Conservation (phyloP, 176 grass and related monocot species). For the Avena atlantica region DNA sequence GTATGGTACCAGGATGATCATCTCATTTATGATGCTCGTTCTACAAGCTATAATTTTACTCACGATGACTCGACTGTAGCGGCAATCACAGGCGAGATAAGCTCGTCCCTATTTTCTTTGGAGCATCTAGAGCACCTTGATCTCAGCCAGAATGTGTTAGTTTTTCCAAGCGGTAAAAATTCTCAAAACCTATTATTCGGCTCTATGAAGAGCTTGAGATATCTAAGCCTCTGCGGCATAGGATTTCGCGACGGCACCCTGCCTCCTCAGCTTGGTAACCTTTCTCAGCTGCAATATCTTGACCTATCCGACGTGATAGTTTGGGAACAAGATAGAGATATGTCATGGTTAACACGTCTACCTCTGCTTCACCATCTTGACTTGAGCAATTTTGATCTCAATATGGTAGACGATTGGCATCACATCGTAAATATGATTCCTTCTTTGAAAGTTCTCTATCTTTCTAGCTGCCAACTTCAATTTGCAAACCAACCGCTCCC, state of each 20-base stretch:
- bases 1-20: too few relatives aligned
- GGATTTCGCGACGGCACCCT: fast-evolving
- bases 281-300: not conserved
- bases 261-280: conserved; percentile 25
- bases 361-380: not conserved
- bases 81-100: conserved; percentile 7
- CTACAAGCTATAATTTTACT: too few relatives aligned
- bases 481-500: not conserved
- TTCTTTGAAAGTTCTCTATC: not conserved
- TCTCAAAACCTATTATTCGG: not conserved
- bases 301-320: not conserved
- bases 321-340: too few relatives aligned
- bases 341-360: not conserved
- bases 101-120: not conserved
- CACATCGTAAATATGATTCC: not conserved
- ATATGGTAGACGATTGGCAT: not conserved
- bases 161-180: not conserved
- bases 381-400: not conserved
- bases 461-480: not conserved
- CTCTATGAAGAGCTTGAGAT: conserved; percentile 20
- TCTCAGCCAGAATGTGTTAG: not conserved
- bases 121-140: conserved; percentile 26
- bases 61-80: too few relatives aligned
- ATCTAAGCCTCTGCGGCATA: conserved; percentile 11
- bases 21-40: too few relatives aligned